Percentiles rank a stretch among this genome's conserved stretches.
phyloP scores from a whole-genome alignment of 768 basidiomycete genomes.

The Trametes cinnabarina region DNA sequence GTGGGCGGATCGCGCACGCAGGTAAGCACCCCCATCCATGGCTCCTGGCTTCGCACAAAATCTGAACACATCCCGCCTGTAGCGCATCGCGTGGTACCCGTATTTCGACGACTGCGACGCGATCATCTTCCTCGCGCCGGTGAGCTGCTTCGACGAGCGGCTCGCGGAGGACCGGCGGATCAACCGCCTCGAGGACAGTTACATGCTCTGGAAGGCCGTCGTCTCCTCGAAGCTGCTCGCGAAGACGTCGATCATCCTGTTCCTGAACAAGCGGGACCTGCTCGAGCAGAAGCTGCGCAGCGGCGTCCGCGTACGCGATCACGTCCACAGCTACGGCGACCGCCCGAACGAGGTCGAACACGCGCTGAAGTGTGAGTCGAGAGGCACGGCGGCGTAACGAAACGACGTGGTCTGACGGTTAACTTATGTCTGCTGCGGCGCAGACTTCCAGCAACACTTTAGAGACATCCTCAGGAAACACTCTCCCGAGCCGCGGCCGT shows the following conservation, averaged over 20 bases:
- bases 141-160: constrained; percentile 81
- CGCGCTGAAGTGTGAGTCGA: constrained; percentile 58
- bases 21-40: constrained; percentile 34
- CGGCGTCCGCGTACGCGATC: constrained; percentile 64
- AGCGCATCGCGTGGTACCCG: constrained; percentile 67
- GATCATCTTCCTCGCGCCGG: constrained; percentile 80
- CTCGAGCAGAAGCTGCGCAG: constrained; percentile 69
- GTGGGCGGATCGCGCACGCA: constrained; percentile 76
- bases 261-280: constrained; percentile 60
- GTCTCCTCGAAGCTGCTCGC: constrained; percentile 30
- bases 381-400: no score
- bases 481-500: constrained; percentile 64
- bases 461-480: constrained; percentile 64
- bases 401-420: constrained; percentile 18
- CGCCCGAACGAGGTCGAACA: constrained; percentile 67
- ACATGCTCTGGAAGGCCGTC: constrained; percentile 32
- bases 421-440: no score
- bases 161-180: constrained; percentile 68
- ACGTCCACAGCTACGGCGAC: constrained; percentile 72
- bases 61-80: background rate
- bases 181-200: constrained; percentile 56
- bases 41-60: background rate
- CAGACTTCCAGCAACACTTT: constrained; percentile 81
- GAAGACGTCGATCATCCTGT: constrained; percentile 36
- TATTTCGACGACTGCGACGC: constrained; percentile 84